Conservation (phyloP, 345 rosid species). For the Salix koriyanagi region DNA sequence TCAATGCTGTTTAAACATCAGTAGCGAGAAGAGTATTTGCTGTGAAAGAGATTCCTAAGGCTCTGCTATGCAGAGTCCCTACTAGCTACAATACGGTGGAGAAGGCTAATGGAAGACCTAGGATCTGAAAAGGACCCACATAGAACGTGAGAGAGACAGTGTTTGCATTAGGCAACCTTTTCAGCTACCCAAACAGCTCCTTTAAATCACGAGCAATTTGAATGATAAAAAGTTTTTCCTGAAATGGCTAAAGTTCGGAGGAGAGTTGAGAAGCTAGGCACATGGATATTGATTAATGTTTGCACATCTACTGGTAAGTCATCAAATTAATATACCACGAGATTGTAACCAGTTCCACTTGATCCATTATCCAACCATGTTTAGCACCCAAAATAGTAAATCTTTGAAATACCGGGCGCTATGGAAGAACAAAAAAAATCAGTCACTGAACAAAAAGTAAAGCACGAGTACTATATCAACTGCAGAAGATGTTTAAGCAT, state of each 20-base stretch:
- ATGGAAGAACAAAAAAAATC: background rate
- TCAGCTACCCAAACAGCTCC: background rate
- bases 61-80: background rate
- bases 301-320: background rate
- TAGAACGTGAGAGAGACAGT: background rate
- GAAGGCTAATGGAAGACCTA: background rate
- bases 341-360: background rate
- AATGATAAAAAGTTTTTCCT: background rate
- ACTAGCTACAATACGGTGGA: background rate
- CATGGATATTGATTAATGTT: background rate
- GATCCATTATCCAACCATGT: background rate
- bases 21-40: background rate
- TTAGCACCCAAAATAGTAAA: background rate
- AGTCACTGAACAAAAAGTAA: background rate
- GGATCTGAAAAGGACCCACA: background rate
- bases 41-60: background rate
- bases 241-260: background rate
- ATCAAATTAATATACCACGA: background rate
- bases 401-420: background rate
- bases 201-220: background rate
- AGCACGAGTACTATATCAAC: background rate
- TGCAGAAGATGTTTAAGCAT: conserved; percentile 5
- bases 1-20: background rate
- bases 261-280: background rate
- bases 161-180: background rate